Percentiles rank a stretch among this genome's conserved stretches.
phyloP scores from a whole-genome alignment of 768 basidiomycete genomes.

The Trametes punicea region DNA sequence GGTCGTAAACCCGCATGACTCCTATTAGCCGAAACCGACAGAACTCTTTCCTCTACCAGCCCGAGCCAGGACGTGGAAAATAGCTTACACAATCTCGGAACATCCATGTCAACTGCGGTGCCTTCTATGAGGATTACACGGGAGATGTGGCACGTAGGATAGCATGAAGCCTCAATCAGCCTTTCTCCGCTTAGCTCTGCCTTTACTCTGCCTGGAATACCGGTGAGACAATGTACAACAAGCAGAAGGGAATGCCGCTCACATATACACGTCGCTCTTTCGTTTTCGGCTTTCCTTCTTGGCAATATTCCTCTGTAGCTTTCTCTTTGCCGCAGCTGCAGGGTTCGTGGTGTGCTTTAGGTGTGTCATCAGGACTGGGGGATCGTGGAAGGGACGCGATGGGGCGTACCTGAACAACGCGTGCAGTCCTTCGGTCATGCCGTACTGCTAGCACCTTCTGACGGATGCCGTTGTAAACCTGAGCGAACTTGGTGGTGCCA shows the following conservation, averaged over 20 bases:
- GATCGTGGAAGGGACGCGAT: too few relatives aligned
- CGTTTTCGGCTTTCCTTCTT: conserved; percentile 89
- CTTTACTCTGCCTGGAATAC: conserved; percentile 3
- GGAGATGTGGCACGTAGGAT: background rate
- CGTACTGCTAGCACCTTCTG: conserved; percentile 64
- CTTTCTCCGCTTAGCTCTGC: conserved; percentile 10
- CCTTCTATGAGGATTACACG: background rate
- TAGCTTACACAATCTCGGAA: too few relatives aligned
- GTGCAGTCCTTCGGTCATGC: conserved; percentile 63
- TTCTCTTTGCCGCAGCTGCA: conserved; percentile 71
- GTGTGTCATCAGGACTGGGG: background rate
- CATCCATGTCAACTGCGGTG: too few relatives aligned
- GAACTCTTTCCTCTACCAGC: too few relatives aligned
- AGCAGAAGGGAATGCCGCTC: conserved; percentile 26
- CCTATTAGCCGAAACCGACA: too few relatives aligned
- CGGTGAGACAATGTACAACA: background rate
- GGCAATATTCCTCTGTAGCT: conserved; percentile 61
- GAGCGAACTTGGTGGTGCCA: conserved; percentile 81
- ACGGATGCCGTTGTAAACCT: conserved; percentile 75
- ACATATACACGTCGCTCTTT: conserved; percentile 62
- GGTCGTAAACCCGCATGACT: background rate
- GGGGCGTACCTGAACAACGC: conserved; percentile 41
- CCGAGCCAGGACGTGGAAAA: too few relatives aligned
- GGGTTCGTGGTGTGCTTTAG: conserved; percentile 64
- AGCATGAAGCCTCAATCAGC: background rate